Percentiles rank a stretch among this genome's conserved stretches.
These are phyloP conservation scores for Paramecium sonneborni DNA, from an alignment of 73 alveolate genomes.

Conservation along the genomic window DNA sequence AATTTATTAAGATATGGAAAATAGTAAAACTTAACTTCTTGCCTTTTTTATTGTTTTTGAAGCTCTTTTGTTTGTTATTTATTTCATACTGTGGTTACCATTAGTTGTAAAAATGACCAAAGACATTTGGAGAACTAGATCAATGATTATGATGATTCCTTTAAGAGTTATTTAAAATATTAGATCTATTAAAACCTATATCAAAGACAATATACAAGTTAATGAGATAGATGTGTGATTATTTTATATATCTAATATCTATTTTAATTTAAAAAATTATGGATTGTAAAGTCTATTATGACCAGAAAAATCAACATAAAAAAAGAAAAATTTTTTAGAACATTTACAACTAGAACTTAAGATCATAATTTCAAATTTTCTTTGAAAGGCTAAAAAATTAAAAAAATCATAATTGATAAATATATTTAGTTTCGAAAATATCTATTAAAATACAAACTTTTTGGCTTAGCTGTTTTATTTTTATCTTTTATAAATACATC, in stretches of 20 bases:
- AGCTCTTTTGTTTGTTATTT: slow-evolving; percentile 49
- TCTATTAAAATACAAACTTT: too few species aligned
- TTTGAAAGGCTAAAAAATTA: slow-evolving; percentile 1
- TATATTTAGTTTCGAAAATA: neutral
- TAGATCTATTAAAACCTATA: slow-evolving; percentile 51
- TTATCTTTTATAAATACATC: neutral
- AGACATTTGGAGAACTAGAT: slow-evolving; percentile 67
- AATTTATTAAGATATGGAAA: slow-evolving; percentile 20
- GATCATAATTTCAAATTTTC: neutral
- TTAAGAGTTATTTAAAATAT: slow-evolving; percentile 49
- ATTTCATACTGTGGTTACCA: slow-evolving; percentile 65
- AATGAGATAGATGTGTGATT: slow-evolving; percentile 30
- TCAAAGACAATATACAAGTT: slow-evolving; percentile 41
- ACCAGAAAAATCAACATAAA: neutral
- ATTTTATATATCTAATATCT: neutral
- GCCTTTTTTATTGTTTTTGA: slow-evolving; percentile 64
- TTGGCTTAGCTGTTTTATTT: neutral
- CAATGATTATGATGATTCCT: slow-evolving; percentile 66
- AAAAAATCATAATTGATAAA: neutral
- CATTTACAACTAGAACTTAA: neutral
- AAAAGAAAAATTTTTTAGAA: neutral
- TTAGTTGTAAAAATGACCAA: slow-evolving; percentile 56
- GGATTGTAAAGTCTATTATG: neutral
- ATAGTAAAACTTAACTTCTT: slow-evolving; percentile 27
- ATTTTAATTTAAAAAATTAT: neutral